Evolutionary conservation across 2,329 filamentous ascomycete species (phyloP), one percentile per base, ranked within the genome.

Genomic region (Alternaria incomplexa): DNA sequence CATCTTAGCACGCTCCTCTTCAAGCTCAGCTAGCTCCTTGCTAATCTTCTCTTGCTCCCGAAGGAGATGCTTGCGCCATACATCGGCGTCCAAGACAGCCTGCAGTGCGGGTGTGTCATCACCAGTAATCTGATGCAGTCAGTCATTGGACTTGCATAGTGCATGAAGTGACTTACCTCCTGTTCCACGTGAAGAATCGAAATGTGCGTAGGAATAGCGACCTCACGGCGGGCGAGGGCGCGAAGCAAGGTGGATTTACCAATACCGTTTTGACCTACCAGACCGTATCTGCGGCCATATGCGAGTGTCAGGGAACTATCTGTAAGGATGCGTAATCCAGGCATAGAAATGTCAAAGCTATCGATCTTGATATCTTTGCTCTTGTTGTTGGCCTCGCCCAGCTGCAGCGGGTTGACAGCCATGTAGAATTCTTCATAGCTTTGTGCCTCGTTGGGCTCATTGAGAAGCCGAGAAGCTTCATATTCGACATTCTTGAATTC

Each of bases 341-440:
- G 90, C 76, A 99, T 97, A 46, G 93, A 91, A 58, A 99, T 92
- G 81, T 99, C 96, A 77, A 97, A 93, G 73, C 92, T 93, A 81
- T 99, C 96, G 71, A 99, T 85, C 84, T 98, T 99, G 86, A 99
- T 94, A 79, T 99, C 96, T 86, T 99, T 99, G 81, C 94, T 97
- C 89, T 98, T 99, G 55, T 82, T 80, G 51, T 75, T 71, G 30
- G 90, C 87, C 63, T 90, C 89, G 22, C 93, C 95, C 64, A 98
- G 76, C 79, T 98, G 95, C 66, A 99, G 87, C 64, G 96, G 96
- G 81, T 99, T 99, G 84, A 99, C 96, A 57, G 93, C 91, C 96
- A 99, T 98, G 87, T 97, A 99, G 83, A 99, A 98, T 80, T 99
- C 96, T 82, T 99, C 96, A 79, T 99, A 99, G 44, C 93, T 96